Evolutionary conservation across 1,284 basidiomycete genomes (phyloP), one percentile per base, ranked within the genome.

Genomic region (Chalciporus sp.): DNA sequence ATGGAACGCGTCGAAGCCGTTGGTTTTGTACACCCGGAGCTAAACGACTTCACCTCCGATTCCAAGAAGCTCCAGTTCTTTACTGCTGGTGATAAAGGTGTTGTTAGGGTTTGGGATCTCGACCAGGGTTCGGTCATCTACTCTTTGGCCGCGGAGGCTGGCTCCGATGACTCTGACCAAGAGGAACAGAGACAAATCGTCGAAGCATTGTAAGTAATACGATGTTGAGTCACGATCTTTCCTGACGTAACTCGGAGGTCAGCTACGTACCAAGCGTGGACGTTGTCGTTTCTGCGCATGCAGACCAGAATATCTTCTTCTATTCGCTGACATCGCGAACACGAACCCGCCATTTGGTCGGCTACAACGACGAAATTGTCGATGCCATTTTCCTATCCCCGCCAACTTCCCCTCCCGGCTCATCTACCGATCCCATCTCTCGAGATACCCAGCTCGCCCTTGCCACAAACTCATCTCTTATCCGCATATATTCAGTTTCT

Each of bases 321-420:
- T 86, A 94, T 71, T 92, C 89, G 2, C 74, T 95, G 8, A 71
- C 77, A 7, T 81, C 83, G 0, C 79, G 81, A 43, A 74, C 79
- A 10, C 72, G 91, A 28, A 76, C 81, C n/a, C 86, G 88, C n/a
- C 95, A 98, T 64, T 75, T 99, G 57, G 87, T 99, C 58, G 97
- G 97, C 0, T 99, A 91, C 81, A 98, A 99, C 72, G 97, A 99
- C 72, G 95, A 99, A 72, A 95, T 99, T 61, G 91, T 98, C 47
- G 96, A 98, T 65, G 83, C 86, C 9, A 78, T 82, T 19, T 93
- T 93, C 74, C 78, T 99, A 55, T 85, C 85, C 9, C 69, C 79
- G 53, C 51, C 69, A 47, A 55, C 69, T 43, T 29, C 45, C n/a
- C 35, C 41, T 4, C 27, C 50, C 26, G 46, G 31, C n/a, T 10